phyloP scores from a whole-genome alignment of 768 basidiomycete genomes.

The Amyloporia xantha region DNA sequence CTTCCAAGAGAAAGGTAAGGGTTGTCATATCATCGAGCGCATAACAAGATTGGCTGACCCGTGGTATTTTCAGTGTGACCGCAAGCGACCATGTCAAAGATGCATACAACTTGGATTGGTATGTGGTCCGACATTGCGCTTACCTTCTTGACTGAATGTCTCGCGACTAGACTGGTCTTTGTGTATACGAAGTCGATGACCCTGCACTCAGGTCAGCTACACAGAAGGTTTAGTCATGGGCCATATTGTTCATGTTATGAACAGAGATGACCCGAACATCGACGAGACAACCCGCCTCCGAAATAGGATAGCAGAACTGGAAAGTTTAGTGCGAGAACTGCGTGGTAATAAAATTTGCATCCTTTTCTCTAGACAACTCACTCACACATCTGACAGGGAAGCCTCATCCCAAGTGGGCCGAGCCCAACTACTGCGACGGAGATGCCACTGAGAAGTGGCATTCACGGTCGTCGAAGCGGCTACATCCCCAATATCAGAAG shows the following conservation, averaged over 20 bases:
- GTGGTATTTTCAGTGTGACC: conserved; percentile 59
- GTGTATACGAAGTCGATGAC: conserved; percentile 93
- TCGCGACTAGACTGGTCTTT: conserved; percentile 70
- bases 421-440: conserved; percentile 69
- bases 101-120: conserved; percentile 89
- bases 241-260: conserved; percentile 3
- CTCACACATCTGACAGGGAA: conserved; percentile 45
- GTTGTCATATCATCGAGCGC: conserved; percentile 7
- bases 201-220: conserved; percentile 61
- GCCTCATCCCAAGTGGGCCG: conserved; percentile 84
- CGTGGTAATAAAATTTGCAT: conserved; percentile 43
- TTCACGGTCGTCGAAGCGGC: conserved; percentile 69
- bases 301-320: conserved; percentile 87
- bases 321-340: conserved; percentile 85
- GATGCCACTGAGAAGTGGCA: conserved; percentile 85
- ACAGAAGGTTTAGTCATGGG: not conserved
- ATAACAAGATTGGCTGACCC: not conserved
- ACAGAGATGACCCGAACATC: conserved; percentile 79
- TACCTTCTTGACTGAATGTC: not conserved
- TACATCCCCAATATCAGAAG: conserved; percentile 21
- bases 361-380: not conserved
- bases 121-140: conserved; percentile 10
- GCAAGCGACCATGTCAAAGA: conserved; percentile 84
- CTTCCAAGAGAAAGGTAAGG: conserved; percentile 84
- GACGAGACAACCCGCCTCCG: conserved; percentile 83